Percentiles rank a stretch among this genome's conserved stretches.
Conservation (phyloP, 352 stramenopile species). For the Plasmopara muralis region DNA sequence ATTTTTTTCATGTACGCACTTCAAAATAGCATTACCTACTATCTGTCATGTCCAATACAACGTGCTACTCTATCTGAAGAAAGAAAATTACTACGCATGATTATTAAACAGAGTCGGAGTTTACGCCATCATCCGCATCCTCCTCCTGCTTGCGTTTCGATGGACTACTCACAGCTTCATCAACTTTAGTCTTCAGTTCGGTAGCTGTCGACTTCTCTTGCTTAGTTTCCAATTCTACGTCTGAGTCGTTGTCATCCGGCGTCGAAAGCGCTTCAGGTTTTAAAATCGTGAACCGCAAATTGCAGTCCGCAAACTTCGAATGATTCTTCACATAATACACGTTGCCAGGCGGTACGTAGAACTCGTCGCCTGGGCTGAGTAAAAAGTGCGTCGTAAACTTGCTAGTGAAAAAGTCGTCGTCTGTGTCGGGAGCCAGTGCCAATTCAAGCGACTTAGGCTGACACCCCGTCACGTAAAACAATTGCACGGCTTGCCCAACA, state of each 20-base stretch:
- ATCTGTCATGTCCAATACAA: too few relatives aligned
- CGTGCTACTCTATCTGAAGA: too few relatives aligned
- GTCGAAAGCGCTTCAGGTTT: conserved; percentile 41
- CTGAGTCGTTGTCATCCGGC: conserved; percentile 18
- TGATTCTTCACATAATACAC: conserved; percentile 97
- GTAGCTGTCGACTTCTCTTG: conserved; percentile 1
- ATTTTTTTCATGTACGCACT: too few relatives aligned
- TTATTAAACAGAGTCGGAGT: conserved; percentile 21
- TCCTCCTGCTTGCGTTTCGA: conserved; percentile 18
- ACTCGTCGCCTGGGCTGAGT: conserved; percentile 92
- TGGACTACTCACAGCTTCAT: conserved; percentile 9
- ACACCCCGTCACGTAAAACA: conserved; percentile 91
- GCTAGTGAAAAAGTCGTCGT: conserved; percentile 83
- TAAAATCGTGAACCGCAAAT: conserved; percentile 95
- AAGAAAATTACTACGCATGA: too few relatives aligned
- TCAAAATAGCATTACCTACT: too few relatives aligned
- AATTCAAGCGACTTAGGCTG: conserved; percentile 82
- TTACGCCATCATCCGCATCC: conserved; percentile 5
- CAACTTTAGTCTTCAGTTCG: conserved; percentile 8
- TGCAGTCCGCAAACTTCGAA: conserved; percentile 71
- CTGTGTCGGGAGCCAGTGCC: conserved; percentile 52
- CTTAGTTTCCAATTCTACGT: conserved; percentile 13
- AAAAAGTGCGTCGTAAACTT: conserved; percentile 91
- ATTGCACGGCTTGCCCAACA: conserved; percentile 89
- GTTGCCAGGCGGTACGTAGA: conserved; percentile 95